These are phyloP conservation scores for Centaurea solstitialis DNA, from an alignment of 129 eudicot genomes.

Conservation along the genomic window DNA sequence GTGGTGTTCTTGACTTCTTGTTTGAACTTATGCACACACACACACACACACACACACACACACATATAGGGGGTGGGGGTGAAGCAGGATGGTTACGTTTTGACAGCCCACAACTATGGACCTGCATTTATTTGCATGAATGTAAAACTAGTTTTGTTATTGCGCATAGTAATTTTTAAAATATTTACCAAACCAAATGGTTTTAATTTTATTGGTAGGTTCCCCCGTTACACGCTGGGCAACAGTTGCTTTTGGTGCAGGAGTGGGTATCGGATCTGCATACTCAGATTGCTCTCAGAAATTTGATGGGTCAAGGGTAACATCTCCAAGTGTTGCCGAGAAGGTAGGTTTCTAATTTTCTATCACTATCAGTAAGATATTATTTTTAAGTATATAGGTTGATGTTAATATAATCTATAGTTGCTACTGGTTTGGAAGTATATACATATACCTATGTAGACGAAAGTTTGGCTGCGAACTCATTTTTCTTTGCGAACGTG, in stretches of 20 bases:
- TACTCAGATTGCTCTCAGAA: constrained; percentile 80
- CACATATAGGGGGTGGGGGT: too few relatives aligned
- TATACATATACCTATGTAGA: too few relatives aligned
- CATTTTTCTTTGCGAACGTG: too few relatives aligned
- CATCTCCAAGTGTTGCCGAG: constrained; percentile 34
- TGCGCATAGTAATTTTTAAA: neutral
- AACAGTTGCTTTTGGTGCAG: constrained; percentile 91
- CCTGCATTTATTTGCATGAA: neutral
- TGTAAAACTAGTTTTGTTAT: neutral
- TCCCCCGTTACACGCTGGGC: constrained; percentile 95
- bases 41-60: too few relatives aligned
- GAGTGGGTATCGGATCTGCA: constrained; percentile 92
- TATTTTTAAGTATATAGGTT: too few relatives aligned
- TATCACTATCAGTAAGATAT: too few relatives aligned
- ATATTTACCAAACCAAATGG: neutral
- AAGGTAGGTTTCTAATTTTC: too few relatives aligned
- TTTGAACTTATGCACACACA: too few relatives aligned
- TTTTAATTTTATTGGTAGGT: constrained; percentile 42
- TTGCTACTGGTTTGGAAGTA: too few relatives aligned
- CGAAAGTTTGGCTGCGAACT: too few relatives aligned
- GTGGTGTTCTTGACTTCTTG: too few relatives aligned
- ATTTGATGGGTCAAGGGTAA: constrained; percentile 47
- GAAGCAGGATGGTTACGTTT: neutral
- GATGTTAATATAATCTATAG: too few relatives aligned
- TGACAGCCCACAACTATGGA: neutral